Conservation (phyloP, 2,329 filamentous ascomycete genomes). For the Waltergamsia citrina region DNA sequence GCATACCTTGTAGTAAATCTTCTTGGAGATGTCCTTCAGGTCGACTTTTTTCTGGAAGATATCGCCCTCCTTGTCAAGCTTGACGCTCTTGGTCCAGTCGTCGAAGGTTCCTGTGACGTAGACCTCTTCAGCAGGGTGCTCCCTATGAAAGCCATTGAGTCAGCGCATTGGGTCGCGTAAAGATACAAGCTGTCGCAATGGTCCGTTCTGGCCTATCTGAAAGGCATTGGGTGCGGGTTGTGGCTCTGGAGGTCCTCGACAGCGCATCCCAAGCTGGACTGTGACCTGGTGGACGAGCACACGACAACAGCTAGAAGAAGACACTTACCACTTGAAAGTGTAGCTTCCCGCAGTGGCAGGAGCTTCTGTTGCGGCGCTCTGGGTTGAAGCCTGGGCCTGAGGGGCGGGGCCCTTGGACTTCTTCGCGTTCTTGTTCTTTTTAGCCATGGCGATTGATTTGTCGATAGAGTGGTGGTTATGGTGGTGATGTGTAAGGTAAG, state of each 20-base stretch:
- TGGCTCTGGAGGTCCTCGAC: too few species aligned
- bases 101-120: constrained; percentile 96
- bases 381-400: too few species aligned
- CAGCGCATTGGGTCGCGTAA: constrained; percentile 13
- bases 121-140: constrained; percentile 74
- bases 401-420: too few species aligned
- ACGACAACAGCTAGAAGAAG: constrained; percentile 4
- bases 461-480: too few species aligned
- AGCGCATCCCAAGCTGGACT: too few species aligned
- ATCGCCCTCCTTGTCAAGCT: constrained; percentile 67
- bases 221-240: too few species aligned
- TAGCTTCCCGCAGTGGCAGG: constrained; percentile 53
- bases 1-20: constrained; percentile 91
- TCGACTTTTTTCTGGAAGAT: constrained; percentile 74
- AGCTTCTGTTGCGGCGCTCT: neutral
- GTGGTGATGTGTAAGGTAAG: too few species aligned
- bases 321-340: constrained; percentile 59
- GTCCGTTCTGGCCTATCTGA: too few species aligned
- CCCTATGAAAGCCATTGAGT: constrained; percentile 43
- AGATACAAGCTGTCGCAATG: constrained; percentile 6
- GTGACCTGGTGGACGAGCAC: too few species aligned
- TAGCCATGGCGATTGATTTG: too few species aligned
- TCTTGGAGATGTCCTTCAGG: constrained; percentile 55
- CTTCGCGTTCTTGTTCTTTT: too few species aligned
- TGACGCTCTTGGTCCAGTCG: constrained; percentile 80